phyloP scores from a whole-genome alignment of 176 grass and related monocot genomes.

The Elymus sibiricus region DNA sequence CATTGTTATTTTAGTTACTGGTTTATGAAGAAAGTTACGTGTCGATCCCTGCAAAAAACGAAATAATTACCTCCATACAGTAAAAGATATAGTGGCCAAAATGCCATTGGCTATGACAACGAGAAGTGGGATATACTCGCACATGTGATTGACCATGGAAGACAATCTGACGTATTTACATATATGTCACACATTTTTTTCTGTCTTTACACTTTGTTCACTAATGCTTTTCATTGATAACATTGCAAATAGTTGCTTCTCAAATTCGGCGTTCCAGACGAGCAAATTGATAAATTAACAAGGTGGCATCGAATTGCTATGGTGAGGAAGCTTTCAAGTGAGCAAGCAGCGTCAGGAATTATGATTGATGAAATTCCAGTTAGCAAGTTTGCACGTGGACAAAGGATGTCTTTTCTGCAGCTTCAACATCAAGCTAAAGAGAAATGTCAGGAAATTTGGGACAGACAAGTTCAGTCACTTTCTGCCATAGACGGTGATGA shows the following conservation, averaged over 20 bases:
- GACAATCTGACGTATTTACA: background rate
- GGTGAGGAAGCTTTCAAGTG: conserved; percentile 94
- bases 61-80: background rate
- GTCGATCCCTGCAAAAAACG: background rate
- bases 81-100: background rate
- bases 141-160: background rate
- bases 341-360: conserved; percentile 85
- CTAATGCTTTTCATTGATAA: conserved; percentile 19
- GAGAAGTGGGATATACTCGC: background rate
- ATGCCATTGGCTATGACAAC: background rate
- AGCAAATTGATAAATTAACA: conserved; percentile 96
- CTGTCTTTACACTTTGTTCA: background rate
- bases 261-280: conserved; percentile 84
- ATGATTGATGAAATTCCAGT: conserved; percentile 83
- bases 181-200: too few species aligned
- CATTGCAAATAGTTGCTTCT: conserved; percentile 68
- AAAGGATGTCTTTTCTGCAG: conserved; percentile 97
- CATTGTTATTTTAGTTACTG: background rate
- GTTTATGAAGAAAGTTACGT: background rate
- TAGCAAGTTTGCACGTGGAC: conserved; percentile 94
- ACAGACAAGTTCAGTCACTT: conserved; percentile 89
- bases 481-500: conserved; percentile 77
- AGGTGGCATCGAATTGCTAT: conserved; percentile 98
- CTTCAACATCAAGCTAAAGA: conserved; percentile 96
- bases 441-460: conserved; percentile 99